A percentile compares a stretch with the other conserved stretches of the same genome.
phyloP scores from a whole-genome alignment of 192 early-diverging fungal genomes.

The Phlyctochytrium planicorne region DNA sequence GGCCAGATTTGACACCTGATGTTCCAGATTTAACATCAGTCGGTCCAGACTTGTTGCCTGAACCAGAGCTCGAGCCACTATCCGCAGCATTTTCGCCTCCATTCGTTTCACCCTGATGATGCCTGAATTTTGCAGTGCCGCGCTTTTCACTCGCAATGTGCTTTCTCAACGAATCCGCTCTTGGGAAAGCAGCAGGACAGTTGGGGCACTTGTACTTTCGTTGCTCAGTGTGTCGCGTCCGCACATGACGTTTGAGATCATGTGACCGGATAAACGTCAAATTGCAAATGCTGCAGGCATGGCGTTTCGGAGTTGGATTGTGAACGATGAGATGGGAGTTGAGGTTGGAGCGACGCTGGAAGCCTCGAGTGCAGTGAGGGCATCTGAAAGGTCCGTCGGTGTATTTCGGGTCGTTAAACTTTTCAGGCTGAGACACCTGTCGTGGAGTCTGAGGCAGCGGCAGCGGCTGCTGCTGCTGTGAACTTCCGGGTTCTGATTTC shows the following conservation, averaged over 20 bases:
- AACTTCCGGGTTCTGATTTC: too few species aligned
- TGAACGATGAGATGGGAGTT: neutral
- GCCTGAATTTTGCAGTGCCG: neutral
- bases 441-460: too few species aligned
- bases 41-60: too few species aligned
- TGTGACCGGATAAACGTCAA: conserved; percentile 70
- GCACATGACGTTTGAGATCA: conserved; percentile 72
- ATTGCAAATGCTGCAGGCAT: conserved; percentile 36
- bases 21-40: too few species aligned
- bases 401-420: too few species aligned
- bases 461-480: too few species aligned
- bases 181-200: neutral
- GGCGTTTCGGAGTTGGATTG: neutral
- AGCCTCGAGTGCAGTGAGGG: conserved; percentile 1
- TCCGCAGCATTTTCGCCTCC: too few species aligned
- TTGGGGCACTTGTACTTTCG: neutral
- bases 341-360: conserved; percentile 6
- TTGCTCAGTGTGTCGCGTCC: conserved; percentile 15
- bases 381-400: conserved; percentile 12
- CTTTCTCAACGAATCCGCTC: neutral
- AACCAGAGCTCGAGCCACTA: too few species aligned
- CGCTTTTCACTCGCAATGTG: neutral
- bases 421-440: too few species aligned
- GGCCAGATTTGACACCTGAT: too few species aligned
- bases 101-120: too few species aligned